phyloP scores from a whole-genome alignment of 2,329 filamentous ascomycete species.

The Fusarium armeniacum region DNA sequence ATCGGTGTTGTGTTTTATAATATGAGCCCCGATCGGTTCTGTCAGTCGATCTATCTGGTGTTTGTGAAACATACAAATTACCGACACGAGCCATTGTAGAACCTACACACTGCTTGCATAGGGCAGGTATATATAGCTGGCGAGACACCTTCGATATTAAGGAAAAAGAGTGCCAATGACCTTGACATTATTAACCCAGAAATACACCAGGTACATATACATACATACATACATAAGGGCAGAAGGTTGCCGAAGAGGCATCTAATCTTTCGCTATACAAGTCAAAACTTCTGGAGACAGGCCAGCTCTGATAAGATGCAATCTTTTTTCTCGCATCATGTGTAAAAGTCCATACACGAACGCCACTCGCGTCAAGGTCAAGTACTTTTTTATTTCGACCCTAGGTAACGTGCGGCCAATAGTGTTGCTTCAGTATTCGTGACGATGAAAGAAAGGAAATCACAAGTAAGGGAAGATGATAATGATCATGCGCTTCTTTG shows the following conservation, averaged over 20 bases:
- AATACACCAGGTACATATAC: not conserved
- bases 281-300: not conserved
- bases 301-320: not conserved
- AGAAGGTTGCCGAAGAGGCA: not conserved
- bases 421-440: not conserved
- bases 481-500: slow-evolving; percentile 35
- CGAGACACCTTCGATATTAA: not conserved
- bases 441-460: not conserved
- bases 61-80: not conserved
- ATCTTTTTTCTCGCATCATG: not conserved
- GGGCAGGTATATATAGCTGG: not conserved
- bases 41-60: no score
- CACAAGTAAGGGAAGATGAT: not conserved
- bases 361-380: not conserved
- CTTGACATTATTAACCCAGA: not conserved
- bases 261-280: not conserved
- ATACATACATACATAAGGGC: not conserved
- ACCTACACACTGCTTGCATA: not conserved
- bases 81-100: not conserved
- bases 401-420: no score
- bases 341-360: not conserved
- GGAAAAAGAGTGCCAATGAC: not conserved
- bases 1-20: not conserved
- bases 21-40: not conserved
- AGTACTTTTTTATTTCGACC: not conserved